Evolutionary conservation across 1,139 yeast genomes (phyloP), one percentile per base, ranked within the genome.

Genomic region (Debaryomyces fabryi): DNA sequence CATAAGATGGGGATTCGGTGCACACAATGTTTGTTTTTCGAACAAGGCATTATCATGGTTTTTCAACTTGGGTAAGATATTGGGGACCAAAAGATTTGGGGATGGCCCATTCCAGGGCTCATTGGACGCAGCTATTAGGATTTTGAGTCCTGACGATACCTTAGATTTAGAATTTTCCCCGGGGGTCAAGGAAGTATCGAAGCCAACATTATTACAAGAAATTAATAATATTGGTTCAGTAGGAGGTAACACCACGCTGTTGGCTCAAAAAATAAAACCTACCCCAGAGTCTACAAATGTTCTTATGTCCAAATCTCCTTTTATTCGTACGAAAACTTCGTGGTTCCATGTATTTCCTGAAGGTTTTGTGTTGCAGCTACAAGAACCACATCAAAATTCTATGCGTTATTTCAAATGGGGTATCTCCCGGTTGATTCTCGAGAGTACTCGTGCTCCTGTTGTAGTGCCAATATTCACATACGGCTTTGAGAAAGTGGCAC

Each of bases 381-480:
- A 85, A 53, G 84, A 85, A 38, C 97, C 97, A 1, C 83, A 81
- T 64, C 74, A 79, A 47, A 86, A 88, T 57, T 88, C 97, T 3
- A 88, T 93, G 92, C 75, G 97, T 52, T 93, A 89, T 65, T 93
- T 93, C 75, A 87, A 90, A 63, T 93, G 99, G 99, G 99, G 99
- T 0, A 84, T 91, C 1, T 80, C 96, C 2, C 76, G 99, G 56
- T 65, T 92, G 56, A 76, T 93, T 4, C 70, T 93, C 47, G 99
- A 93, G 65, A 76, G 95, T 13, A 85, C 95, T 0, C 78, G 81
- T 52, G 84, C 95, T 0, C 99, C 99, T 0, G 82, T 91, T 2
- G 82, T 93, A 16, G 82, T 93, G n/a, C 99, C 99, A 0, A 86
- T 93, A 21, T 93, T 86, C 60, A 73, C 91, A 3, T 80, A 83